phyloP scores from a whole-genome alignment of 2,329 filamentous ascomycete genomes.

The Xylariales sp. region DNA sequence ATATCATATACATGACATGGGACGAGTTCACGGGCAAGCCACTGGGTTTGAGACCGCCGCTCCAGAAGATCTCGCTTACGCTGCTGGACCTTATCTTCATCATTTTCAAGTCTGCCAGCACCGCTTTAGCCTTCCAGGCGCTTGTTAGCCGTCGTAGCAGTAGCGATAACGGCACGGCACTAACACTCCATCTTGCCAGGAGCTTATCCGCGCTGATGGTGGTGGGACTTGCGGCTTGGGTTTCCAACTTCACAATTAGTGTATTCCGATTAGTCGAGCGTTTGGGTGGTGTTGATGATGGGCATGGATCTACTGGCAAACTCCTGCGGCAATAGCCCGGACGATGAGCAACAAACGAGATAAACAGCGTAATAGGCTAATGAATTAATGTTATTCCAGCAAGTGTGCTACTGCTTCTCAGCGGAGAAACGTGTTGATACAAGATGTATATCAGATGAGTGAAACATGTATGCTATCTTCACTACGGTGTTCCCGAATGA shows the following conservation, averaged over 20 bases:
- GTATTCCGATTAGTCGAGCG: neutral
- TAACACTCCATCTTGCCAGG: neutral
- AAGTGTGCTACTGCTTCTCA: too few relatives aligned
- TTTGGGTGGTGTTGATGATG: neutral
- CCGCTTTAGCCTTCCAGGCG: constrained; percentile 83
- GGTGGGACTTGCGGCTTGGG: neutral
- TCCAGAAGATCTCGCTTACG: constrained; percentile 83
- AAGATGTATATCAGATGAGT: too few relatives aligned
- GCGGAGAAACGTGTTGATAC: too few relatives aligned
- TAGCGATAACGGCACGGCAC: neutral
- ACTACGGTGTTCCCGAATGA: too few relatives aligned
- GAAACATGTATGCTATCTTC: too few relatives aligned
- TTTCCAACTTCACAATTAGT: neutral
- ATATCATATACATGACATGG: constrained; percentile 89
- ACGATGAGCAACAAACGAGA: too few relatives aligned
- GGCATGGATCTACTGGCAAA: neutral
- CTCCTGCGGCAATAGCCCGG: neutral
- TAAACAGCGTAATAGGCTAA: too few relatives aligned
- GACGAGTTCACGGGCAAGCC: constrained; percentile 96
- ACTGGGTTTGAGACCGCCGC: constrained; percentile 75
- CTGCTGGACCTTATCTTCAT: constrained; percentile 94
- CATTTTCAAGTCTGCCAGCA: constrained; percentile 92
- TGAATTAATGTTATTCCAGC: too few relatives aligned
- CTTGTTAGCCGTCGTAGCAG: constrained; percentile 32
- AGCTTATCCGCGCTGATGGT: neutral